Evolutionary conservation across 495 filamentous ascomycete species (phyloP).

Genomic region (Penicillium flavigenum): DNA sequence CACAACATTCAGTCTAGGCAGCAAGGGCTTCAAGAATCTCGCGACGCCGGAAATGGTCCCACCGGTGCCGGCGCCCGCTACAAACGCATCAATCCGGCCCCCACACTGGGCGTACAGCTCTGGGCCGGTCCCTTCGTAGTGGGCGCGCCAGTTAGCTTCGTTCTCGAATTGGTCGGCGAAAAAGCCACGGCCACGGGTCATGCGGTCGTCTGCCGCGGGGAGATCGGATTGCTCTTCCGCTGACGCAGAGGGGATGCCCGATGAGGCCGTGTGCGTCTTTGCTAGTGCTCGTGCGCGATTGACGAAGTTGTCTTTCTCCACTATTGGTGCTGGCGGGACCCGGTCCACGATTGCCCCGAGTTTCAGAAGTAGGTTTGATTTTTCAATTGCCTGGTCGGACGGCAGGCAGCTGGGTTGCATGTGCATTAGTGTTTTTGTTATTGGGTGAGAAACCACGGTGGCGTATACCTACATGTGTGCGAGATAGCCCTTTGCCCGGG

Average conservation of each 20-base stretch:
- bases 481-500: slow-evolving; percentile 82
- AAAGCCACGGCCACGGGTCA: slow-evolving; percentile 59
- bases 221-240: slow-evolving; percentile 12
- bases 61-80: slow-evolving; percentile 93
- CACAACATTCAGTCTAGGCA: slow-evolving; percentile 66
- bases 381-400: slow-evolving; percentile 84
- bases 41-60: slow-evolving; percentile 90
- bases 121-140: slow-evolving; percentile 79
- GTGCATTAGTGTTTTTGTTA: slow-evolving; percentile 15
- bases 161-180: slow-evolving; percentile 98
- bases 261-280: slow-evolving; percentile 61
- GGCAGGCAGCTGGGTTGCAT: slow-evolving; percentile 74
- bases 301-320: slow-evolving; percentile 88
- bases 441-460: not conserved
- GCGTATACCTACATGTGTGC: slow-evolving; percentile 82
- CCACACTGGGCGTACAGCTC: slow-evolving; percentile 81
- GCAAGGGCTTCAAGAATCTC: slow-evolving; percentile 69
- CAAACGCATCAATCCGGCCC: slow-evolving; percentile 80
- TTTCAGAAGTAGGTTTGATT: slow-evolving; percentile 82
- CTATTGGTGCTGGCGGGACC: slow-evolving; percentile 86
- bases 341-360: slow-evolving; percentile 88
- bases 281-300: slow-evolving; percentile 85
- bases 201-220: slow-evolving; percentile 17
- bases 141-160: slow-evolving; percentile 79
- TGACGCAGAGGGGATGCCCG: slow-evolving; percentile 21